Evolutionary conservation across 106 monocot species (phyloP), one percentile per base, ranked within the genome.

Genomic region (Acorus calamus): DNA sequence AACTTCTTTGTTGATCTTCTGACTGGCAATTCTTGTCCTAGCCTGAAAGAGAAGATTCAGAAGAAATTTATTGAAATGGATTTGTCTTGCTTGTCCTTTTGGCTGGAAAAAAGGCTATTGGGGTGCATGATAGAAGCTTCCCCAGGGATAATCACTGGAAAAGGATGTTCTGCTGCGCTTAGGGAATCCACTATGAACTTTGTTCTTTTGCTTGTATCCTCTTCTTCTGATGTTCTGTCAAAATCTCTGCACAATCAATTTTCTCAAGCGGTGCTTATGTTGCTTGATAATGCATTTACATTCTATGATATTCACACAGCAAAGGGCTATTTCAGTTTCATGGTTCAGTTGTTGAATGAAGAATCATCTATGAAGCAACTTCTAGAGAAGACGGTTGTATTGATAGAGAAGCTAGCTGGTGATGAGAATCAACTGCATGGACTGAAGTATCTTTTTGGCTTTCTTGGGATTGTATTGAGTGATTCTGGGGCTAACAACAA

Each of bases 251-350:
- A 83, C 11, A 7, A 47, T 64, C 82, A 64, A 13, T 64, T 98
- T 77, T 44, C 81, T 66, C 74, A 88, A 51, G 84, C 85, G 4
- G 77, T 92, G 82, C 88, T 92, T 59, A 73, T 74, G 60, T 75
- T 73, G 44, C 91, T 98, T 79, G 83, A 98, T 79, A 73, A 43
- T 52, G 92, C 92, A 64, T 98, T 98, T 72, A 54, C 77, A 41
- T 56, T 60, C 14, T 74, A 66, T 77, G 98, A 98, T 68, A 68
- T 88, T 63, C 80, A 79, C 54, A 81, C 61, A 53, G 85, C 80
- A 54, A 92, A 86, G 72, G 63, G 83, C 51, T 92, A 77, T 76
- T 98, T 98, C 68, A 83, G 64, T 69, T 88, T 79, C 67, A n/a
- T 88, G 14, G 62, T 88, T 58, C 85, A 92, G 65, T 71, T 92